These are phyloP conservation scores for Leonotis leonurus DNA, from an alignment of 257 asterid genomes.

Conservation along the genomic window DNA sequence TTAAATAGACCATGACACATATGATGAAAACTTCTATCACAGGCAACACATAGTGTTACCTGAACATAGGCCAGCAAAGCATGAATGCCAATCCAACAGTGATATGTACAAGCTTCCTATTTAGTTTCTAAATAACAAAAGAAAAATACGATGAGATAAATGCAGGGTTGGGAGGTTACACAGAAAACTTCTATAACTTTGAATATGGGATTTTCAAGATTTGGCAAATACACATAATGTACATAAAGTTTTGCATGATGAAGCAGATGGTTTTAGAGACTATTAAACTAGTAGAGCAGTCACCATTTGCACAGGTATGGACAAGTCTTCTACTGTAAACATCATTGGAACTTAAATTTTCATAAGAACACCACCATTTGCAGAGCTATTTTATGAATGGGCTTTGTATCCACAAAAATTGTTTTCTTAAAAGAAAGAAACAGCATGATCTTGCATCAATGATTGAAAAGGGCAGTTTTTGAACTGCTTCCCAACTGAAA, in stretches of 20 bases:
- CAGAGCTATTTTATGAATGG: neutral
- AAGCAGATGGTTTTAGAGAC: neutral
- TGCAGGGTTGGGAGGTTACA: neutral
- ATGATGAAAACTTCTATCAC: neutral
- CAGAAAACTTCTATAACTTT: neutral
- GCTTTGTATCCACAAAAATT: neutral
- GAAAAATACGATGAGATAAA: neutral
- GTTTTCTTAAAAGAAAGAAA: neutral
- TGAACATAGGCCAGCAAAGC: slow-evolving; percentile 99
- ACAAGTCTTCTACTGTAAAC: neutral
- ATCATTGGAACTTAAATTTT: neutral
- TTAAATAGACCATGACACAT: neutral
- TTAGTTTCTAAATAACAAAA: slow-evolving; percentile 30
- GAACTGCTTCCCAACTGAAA: neutral
- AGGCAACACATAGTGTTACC: slow-evolving; percentile 36
- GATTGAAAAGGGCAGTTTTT: neutral
- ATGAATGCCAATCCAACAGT: slow-evolving; percentile 79
- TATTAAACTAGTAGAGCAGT: neutral
- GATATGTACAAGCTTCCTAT: slow-evolving; percentile 74
- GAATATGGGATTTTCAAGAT: neutral
- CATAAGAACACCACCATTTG: neutral
- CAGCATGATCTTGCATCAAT: neutral
- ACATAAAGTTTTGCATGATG: neutral
- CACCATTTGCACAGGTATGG: neutral
- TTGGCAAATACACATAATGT: neutral